A percentile compares a stretch with the other conserved stretches of the same genome.
Evolutionary conservation across 257 asterid species (phyloP).

Genomic region (Solanum ossicruentum): DNA sequence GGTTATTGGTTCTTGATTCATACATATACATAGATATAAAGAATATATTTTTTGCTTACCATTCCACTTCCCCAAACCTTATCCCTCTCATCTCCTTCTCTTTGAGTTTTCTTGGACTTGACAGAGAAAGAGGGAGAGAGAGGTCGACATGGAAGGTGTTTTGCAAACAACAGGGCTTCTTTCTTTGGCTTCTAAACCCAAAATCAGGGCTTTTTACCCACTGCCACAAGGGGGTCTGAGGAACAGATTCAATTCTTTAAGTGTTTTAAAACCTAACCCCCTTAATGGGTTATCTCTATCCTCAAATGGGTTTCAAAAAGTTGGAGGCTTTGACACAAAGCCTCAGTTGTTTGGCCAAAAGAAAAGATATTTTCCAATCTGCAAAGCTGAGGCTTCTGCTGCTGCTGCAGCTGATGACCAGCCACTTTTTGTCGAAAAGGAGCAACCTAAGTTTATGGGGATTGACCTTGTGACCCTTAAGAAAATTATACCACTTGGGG

Average conservation of each 20-base stretch:
- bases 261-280: slow-evolving; percentile 21
- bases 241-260: slow-evolving; percentile 38
- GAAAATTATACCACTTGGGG: slow-evolving; percentile 84
- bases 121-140: slow-evolving; percentile 1
- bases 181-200: slow-evolving; percentile 70
- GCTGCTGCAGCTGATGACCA: slow-evolving; percentile 50
- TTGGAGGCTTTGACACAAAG: slow-evolving; percentile 31
- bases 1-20: not conserved
- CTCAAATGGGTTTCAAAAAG: slow-evolving; percentile 29
- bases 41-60: not conserved
- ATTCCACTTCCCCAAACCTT: not conserved
- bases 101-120: not conserved
- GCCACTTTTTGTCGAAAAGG: slow-evolving; percentile 33
- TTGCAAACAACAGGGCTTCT: slow-evolving; percentile 65
- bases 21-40: not conserved
- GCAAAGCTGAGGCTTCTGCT: slow-evolving; percentile 69
- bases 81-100: not conserved
- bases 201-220: slow-evolving; percentile 32
- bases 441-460: slow-evolving; percentile 62
- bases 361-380: slow-evolving; percentile 12
- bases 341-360: slow-evolving; percentile 27
- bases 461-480: slow-evolving; percentile 62
- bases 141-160: slow-evolving; percentile 52
- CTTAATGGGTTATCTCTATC: slow-evolving; percentile 21
- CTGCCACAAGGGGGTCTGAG: slow-evolving; percentile 44